Percentiles rank a stretch among this genome's conserved stretches.
Conservation (phyloP, 768 basidiomycete genomes). For the Tylopilus sp. region DNA sequence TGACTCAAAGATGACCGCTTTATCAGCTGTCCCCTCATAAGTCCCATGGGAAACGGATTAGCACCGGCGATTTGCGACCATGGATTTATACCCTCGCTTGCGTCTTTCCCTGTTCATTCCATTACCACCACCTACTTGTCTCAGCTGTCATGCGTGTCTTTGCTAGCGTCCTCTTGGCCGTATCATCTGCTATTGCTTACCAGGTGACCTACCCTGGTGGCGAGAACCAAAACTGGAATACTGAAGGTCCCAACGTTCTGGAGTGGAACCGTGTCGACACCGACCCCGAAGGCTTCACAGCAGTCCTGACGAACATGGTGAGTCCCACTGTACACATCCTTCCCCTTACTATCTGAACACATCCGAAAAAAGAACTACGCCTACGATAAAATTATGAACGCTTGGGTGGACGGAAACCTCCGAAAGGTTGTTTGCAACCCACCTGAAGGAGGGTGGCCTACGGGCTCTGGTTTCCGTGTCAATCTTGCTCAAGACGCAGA, state of each 20-base stretch:
- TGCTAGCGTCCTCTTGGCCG: slow-evolving; percentile 43
- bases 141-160: slow-evolving; percentile 44
- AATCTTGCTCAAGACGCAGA: slow-evolving; percentile 58
- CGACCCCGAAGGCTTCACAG: slow-evolving; percentile 66
- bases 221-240: slow-evolving; percentile 55
- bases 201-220: slow-evolving; percentile 50
- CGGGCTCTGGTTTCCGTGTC: slow-evolving; percentile 62
- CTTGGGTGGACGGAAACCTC: slow-evolving; percentile 50
- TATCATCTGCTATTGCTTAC: slow-evolving; percentile 62
- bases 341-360: neutral
- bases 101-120: neutral
- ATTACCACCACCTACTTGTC: neutral
- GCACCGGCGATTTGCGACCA: slow-evolving; percentile 7
- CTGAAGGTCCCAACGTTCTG: slow-evolving; percentile 48
- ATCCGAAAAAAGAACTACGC: slow-evolving; percentile 33
- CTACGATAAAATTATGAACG: slow-evolving; percentile 47
- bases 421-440: slow-evolving; percentile 43
- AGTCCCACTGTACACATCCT: slow-evolving; percentile 8
- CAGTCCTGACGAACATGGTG: slow-evolving; percentile 64
- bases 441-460: slow-evolving; percentile 63
- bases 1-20: neutral
- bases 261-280: slow-evolving; percentile 64
- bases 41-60: slow-evolving; percentile 24
- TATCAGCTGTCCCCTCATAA: neutral
- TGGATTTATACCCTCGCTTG: neutral